Percentiles rank a stretch among this genome's conserved stretches.
Evolutionary conservation across 2,329 filamentous ascomycete genomes (phyloP).

Genomic region (Metarhizium humberi): DNA sequence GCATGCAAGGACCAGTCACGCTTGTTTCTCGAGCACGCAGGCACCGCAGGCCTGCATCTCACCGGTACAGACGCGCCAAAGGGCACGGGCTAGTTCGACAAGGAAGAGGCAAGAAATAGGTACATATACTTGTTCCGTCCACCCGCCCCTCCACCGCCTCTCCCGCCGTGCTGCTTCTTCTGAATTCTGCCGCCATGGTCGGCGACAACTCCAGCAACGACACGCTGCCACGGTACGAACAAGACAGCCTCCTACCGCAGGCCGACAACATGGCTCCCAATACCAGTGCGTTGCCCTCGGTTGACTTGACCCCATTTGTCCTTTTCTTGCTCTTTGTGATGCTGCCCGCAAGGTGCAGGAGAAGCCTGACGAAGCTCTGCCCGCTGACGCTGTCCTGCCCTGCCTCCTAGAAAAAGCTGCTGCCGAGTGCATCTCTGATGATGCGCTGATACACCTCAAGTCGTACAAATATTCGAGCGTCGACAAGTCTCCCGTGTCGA

Average conservation of each 20-base stretch:
- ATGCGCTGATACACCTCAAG: slow-evolving; percentile 83
- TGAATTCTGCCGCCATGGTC: slow-evolving; percentile 15
- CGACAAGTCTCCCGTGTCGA: slow-evolving; percentile 88
- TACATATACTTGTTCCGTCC: background rate
- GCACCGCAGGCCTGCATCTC: background rate
- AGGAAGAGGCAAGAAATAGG: background rate
- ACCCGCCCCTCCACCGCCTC: slow-evolving; percentile 9
- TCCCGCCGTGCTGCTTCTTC: slow-evolving; percentile 9
- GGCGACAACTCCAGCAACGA: slow-evolving; percentile 9
- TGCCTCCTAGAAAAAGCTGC: slow-evolving; percentile 35
- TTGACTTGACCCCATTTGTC: background rate
- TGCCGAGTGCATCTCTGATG: slow-evolving; percentile 74
- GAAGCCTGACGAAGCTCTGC: background rate
- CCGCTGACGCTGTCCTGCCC: slow-evolving; percentile 1
- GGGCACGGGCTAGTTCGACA: background rate
- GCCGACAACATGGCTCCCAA: slow-evolving; percentile 24
- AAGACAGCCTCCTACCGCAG: slow-evolving; percentile 14
- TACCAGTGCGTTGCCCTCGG: slow-evolving; percentile 17
- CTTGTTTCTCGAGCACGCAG: background rate
- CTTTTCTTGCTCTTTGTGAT: background rate
- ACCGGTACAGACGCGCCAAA: background rate
- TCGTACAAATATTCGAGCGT: slow-evolving; percentile 96
- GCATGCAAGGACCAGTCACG: background rate
- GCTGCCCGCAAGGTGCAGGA: background rate
- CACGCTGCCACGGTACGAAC: slow-evolving; percentile 23